Base-by-base conservation (phyloP, 2,329 filamentous ascomycete genomes). In the Emergomyces africanus region DNA sequence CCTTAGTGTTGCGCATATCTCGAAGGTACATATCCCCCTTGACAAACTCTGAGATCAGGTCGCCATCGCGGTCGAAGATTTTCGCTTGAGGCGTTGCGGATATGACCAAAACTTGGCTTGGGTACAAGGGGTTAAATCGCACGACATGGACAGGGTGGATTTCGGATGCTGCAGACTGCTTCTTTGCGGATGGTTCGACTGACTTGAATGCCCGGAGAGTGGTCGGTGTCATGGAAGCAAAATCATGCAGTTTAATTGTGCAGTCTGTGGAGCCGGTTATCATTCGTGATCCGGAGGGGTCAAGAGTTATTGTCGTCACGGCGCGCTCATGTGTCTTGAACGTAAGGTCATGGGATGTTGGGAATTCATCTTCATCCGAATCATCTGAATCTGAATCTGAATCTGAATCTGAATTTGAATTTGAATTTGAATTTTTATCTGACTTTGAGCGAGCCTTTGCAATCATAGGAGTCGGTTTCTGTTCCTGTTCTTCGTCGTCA, bases 1-100 rank as follows among this genome's bases (percentile, higher is more conserved):
- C 94, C 71, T 96, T 97, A 4, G 94, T 99, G 71, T 97, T 91
- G 74, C 96, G 84, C 87, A 97, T 95, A 71, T 99, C 94, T 58
- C 92, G 83, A 64, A 99, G 76, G 68, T 99, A 99, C 91, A 97
- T 97, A 71, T 99, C 94, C 51, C 94, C 94, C 75, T 99, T 99
- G 65, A 90, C 87, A 64, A 96, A 97, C 69, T 96, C 90, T 0
- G 87, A 86, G 54, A 95, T 67, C 8, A 88, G 80, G 50, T 95
- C 89, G 44, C 94, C 94, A 75, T 99, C 92, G 67, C 94, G 85
- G 66, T 84, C 89, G 71, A 97, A 80, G 28, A 99, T 85, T 71
- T 90, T 91, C 14, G 92, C 89, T 71, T 97, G 92, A 1, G 92
- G 86, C 46, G 92, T 89, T 6, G 92, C 90, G 8, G 90, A 88